Evolutionary conservation across 1,139 yeast genomes (phyloP).

Genomic region (Sugiyamaella castrensis): DNA sequence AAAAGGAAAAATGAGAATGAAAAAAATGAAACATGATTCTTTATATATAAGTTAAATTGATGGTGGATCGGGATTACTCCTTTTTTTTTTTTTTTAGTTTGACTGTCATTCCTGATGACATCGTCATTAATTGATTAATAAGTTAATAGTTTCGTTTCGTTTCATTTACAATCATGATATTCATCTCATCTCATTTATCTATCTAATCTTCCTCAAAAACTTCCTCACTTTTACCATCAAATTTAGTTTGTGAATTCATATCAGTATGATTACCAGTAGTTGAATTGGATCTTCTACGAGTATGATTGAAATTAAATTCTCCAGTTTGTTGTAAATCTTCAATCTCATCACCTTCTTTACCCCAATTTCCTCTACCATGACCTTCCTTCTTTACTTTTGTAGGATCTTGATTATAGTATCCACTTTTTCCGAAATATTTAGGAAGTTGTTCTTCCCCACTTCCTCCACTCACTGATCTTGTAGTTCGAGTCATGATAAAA

Average conservation of each 20-base stretch:
- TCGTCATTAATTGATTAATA: too few relatives aligned
- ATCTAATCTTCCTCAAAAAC: conserved; percentile 8
- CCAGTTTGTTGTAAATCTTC: conserved; percentile 39
- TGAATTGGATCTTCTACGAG: conserved; percentile 47
- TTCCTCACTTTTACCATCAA: conserved; percentile 12
- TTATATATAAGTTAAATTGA: too few relatives aligned
- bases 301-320: conserved; percentile 40
- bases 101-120: too few relatives aligned
- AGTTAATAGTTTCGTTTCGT: too few relatives aligned
- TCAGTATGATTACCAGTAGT: conserved; percentile 51
- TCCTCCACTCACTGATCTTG: conserved; percentile 69
- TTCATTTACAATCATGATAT: too few relatives aligned
- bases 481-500: conserved; percentile 72
- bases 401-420: conserved; percentile 64
- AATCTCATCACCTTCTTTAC: conserved; percentile 40
- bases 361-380: conserved; percentile 63
- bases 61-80: too few relatives aligned
- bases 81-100: too few relatives aligned
- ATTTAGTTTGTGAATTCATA: conserved; percentile 15
- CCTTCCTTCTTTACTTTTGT: conserved; percentile 79
- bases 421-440: conserved; percentile 74
- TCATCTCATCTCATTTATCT: too few relatives aligned
- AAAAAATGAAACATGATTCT: too few relatives aligned
- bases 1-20: too few relatives aligned
- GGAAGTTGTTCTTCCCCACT: conserved; percentile 42